phyloP scores from a whole-genome alignment of 2,329 filamentous ascomycete species.

The Tympanopsis confertula region DNA sequence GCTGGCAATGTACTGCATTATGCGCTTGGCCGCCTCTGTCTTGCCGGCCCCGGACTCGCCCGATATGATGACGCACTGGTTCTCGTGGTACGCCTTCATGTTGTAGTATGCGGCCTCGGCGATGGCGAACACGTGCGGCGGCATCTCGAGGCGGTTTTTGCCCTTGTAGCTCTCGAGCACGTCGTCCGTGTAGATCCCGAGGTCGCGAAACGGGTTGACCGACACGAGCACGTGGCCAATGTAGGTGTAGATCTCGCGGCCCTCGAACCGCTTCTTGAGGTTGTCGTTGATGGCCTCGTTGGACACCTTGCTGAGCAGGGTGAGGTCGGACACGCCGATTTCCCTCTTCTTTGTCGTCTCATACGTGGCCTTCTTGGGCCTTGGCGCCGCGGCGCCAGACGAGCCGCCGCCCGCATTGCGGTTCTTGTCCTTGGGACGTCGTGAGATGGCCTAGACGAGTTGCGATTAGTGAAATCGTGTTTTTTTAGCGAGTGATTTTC shows the following conservation, averaged over 20 bases:
- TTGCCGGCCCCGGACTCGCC: conserved; percentile 97
- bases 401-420: neutral
- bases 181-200: conserved; percentile 93
- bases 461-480: too few relatives aligned
- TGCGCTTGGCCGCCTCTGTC: conserved; percentile 93
- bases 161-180: conserved; percentile 90
- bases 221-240: conserved; percentile 99
- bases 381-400: conserved; percentile 30
- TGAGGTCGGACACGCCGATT: conserved; percentile 94
- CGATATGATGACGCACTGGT: conserved; percentile 98
- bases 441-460: too few relatives aligned
- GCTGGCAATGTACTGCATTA: conserved; percentile 99
- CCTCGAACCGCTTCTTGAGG: conserved; percentile 93
- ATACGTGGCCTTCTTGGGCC: conserved; percentile 87
- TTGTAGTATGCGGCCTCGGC: conserved; percentile 97
- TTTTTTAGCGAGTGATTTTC: too few relatives aligned
- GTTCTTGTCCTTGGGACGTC: too few relatives aligned
- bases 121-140: conserved; percentile 93
- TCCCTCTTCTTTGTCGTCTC: conserved; percentile 98
- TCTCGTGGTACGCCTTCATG: conserved; percentile 98
- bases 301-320: conserved; percentile 92
- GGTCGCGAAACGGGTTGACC: conserved; percentile 92
- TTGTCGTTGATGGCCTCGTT: conserved; percentile 99
- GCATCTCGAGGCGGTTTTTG: conserved; percentile 91
- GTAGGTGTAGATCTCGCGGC: conserved; percentile 97